Evolutionary conservation across 2,329 filamentous ascomycete genomes (phyloP).

Genomic region (Alternaria sp.): DNA sequence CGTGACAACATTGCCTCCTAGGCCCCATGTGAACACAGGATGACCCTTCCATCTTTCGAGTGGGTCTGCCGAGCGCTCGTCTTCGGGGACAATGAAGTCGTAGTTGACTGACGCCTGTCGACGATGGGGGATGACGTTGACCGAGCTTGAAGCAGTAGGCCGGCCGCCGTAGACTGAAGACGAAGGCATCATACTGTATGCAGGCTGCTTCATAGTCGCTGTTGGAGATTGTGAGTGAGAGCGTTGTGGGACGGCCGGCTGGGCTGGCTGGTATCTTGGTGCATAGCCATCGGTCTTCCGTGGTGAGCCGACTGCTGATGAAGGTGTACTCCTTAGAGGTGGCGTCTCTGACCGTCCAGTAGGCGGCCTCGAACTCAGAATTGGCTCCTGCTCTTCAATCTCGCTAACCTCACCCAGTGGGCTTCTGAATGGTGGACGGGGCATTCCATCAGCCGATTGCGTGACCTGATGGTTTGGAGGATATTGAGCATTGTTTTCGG

Average conservation of each 20-base stretch:
- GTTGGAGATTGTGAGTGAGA: conserved; percentile 67
- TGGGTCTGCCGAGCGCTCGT: conserved; percentile 69
- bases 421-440: conserved; percentile 33
- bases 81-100: conserved; percentile 63
- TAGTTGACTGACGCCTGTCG: conserved; percentile 57
- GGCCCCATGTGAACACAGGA: conserved; percentile 86
- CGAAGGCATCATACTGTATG: conserved; percentile 53
- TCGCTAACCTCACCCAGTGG: conserved; percentile 45
- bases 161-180: conserved; percentile 47
- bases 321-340: conserved; percentile 38
- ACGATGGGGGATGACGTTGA: conserved; percentile 42
- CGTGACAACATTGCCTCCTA: conserved; percentile 81
- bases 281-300: conserved; percentile 48
- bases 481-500: conserved; percentile 13
- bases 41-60: conserved; percentile 89
- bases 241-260: conserved; percentile 40
- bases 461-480: conserved; percentile 32
- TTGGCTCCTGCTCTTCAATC: conserved; percentile 34
- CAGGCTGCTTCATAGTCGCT: conserved; percentile 58
- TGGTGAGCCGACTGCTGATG: conserved; percentile 49
- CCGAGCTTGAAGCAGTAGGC: conserved; percentile 7
- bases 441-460: conserved; percentile 35
- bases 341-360: conserved; percentile 42
- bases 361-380: conserved; percentile 23
- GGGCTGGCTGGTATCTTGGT: conserved; percentile 57